Percentiles rank a stretch among this genome's conserved stretches.
phyloP scores from a whole-genome alignment of 2,329 filamentous ascomycete genomes.

The Exophiala xenobiotica region DNA sequence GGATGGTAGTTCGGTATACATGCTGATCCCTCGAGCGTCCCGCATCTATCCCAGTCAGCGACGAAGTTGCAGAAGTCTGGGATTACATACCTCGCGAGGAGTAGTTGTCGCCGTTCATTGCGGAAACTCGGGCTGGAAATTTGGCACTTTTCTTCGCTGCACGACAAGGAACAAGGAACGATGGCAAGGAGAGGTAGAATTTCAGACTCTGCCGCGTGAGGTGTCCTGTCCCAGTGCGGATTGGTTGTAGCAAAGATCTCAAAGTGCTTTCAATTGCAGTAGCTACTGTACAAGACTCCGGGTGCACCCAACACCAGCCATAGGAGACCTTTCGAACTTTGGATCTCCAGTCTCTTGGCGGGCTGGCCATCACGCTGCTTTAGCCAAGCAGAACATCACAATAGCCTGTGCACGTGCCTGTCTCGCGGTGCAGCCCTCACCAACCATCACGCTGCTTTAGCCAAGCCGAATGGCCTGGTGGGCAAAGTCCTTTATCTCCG shows the following conservation, averaged over 20 bases:
- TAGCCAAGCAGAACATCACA: background rate
- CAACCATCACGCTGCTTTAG: background rate
- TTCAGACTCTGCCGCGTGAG: background rate
- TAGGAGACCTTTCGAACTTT: background rate
- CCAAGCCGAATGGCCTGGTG: background rate
- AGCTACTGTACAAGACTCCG: background rate
- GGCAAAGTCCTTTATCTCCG: too few relatives aligned
- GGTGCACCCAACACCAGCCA: background rate
- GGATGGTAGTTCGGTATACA: too few relatives aligned
- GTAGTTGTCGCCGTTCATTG: constrained; percentile 85
- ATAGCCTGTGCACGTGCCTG: too few relatives aligned
- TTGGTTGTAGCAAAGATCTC: background rate
- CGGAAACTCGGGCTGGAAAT: constrained; percentile 33
- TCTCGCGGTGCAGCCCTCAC: too few relatives aligned
- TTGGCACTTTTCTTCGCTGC: background rate
- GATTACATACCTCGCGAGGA: constrained; percentile 66
- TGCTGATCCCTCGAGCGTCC: constrained; percentile 56
- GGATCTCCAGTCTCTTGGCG: background rate
- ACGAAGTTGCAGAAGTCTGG: background rate
- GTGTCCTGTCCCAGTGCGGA: background rate
- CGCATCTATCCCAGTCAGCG: constrained; percentile 47
- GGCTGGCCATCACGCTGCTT: background rate
- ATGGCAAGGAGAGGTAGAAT: background rate
- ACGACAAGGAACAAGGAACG: background rate
- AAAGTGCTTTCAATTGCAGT: background rate